Evolutionary conservation across 208 protist genomes (phyloP), one percentile per base, ranked within the genome.

Genomic region (Leishmania tropica): DNA sequence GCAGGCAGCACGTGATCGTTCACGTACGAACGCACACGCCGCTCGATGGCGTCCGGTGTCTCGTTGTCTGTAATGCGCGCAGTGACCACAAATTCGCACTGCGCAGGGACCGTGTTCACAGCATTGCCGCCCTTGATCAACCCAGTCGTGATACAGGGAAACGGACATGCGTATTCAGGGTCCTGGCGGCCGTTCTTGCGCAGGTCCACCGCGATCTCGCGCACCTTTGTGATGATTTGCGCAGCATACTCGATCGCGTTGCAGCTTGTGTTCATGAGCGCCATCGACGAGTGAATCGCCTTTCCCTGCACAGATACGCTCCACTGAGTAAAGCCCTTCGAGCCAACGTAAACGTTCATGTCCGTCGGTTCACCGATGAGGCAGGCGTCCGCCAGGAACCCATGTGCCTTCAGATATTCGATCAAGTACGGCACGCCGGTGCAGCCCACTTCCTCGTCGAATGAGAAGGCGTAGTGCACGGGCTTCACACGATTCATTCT

Each of bases 381-480:
- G 71, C 79, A 81, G 58, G 79, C 71, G 71, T 76, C 79, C 42
- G 87, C 89, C 72, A 87, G 81, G 48, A 85, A 81, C 37, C 78
- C 78, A 35, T 71, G 48, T 37, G 82, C 65, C 53, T 85, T 87
- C n/a, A 94, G 78, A 64, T 83, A 76, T 21, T 84, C 72, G 31
- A 89, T 80, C 28, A 91, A 84, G 48, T 83, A 70, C 48, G 85
- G 83, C 13, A 89, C 82, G 19, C 86, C 85, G 37, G 86, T 76
- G 81, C 86, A 92, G 24, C 87, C 88, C 1, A 93, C 76, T 76
- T 93, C 87, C 71, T 92, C 91, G 76, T 93, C 87, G 76, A 90
- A 90, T 11, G 85, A 86, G 74, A 90, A 89, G 48, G 85, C 88
- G 83, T 87, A 88, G 82, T 95, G 89, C 13, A 91, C 80, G 19